Evolutionary conservation across 1,139 yeast species (phyloP), one percentile per base, ranked within the genome.

Genomic region (Hyphopichia buzzinii): DNA sequence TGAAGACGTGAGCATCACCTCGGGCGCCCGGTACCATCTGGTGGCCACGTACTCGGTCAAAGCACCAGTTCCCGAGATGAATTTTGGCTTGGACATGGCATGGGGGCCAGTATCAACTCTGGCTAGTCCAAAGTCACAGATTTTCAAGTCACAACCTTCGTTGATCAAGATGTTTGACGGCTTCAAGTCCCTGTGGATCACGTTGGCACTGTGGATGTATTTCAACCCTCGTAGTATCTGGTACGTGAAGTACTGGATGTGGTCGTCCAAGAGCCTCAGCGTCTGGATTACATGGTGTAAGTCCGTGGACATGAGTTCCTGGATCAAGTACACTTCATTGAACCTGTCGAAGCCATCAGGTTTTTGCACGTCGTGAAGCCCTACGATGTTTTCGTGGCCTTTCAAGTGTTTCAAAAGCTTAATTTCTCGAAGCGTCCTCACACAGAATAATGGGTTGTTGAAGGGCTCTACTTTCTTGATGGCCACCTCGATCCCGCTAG

Each of bases 21-120:
- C 92, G 0, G 89, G 90, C 0, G 89, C 89, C 42, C 90, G 64
- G 53, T 83, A 83, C 90, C 90, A 83, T 49, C 90, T 66, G 2
- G 92, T 83, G 2, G 89, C 89, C 5, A 83, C 90, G 46, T 83
- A 83, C 53, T 83, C 89, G 0, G 89, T 82, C 72, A 79, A 68
- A 35, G 59, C 55, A n/a, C 65, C 64, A 6, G 51, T 44, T 13
- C 62, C 62, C 31, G 55, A 49, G 39, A 54, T 54, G 3, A 74
- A 72, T 13, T 73, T 73, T 19, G 65, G 62, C 39, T 69, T 60
- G 25, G 59, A 62, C 27, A 59, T 60, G 8, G 59, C 52, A 2
- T 60, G 53, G 5, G 36, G 40, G 6, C 32, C 39, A 19, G 57
- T 59, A 11, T 62, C 59, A 11, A 74, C 56, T 41, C 81, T 61